Evolutionary conservation across 1,284 basidiomycete genomes (phyloP), one percentile per base, ranked within the genome.

Genomic region (Tetrapyrgos nigripes): DNA sequence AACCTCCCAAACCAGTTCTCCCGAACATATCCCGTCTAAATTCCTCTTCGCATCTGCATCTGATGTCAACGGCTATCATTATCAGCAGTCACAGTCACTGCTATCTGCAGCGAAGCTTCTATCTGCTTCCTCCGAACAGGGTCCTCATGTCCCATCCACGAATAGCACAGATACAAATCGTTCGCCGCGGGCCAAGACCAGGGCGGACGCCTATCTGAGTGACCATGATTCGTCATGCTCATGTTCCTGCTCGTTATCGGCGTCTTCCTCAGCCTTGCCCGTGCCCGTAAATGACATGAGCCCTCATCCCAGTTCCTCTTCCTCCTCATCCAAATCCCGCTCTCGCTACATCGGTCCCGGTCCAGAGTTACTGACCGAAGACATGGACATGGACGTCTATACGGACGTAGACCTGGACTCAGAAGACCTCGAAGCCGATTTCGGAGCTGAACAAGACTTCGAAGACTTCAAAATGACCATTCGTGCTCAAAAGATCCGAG

Each of bases 401-500:
- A n/a, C n/a, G n/a, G n/a, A n/a, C n/a, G n/a, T n/a, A n/a, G n/a
- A n/a, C n/a, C n/a, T n/a, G n/a, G n/a, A n/a, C n/a, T n/a, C n/a
- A n/a, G n/a, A n/a, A n/a, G n/a, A n/a, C n/a, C n/a, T n/a, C n/a
- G n/a, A n/a, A n/a, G n/a, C n/a, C n/a, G n/a, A n/a, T n/a, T n/a
- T 73, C 24, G 76, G 79, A 23, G 82, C 80, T 31, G 82, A 82
- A 29, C 68, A 70, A 3, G 79, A 78, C 1, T 85, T 84, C 57
- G 80, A 82, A 50, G 69, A 71, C 29, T 85, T 80, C 71, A 84
- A 83, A 63, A 72, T 81, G 68, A 66, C 77, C 27, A 74, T 78
- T 14, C 80, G 84, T 27, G 74, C 82, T 33, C 66, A 74, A 50
- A 86, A 84, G 70, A 86, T 86, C 50, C 74, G 76, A 53, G 79